These are phyloP conservation scores for Phanerodontia chrysosporium DNA, from an alignment of 768 basidiomycete species.

Conservation along the genomic window DNA sequence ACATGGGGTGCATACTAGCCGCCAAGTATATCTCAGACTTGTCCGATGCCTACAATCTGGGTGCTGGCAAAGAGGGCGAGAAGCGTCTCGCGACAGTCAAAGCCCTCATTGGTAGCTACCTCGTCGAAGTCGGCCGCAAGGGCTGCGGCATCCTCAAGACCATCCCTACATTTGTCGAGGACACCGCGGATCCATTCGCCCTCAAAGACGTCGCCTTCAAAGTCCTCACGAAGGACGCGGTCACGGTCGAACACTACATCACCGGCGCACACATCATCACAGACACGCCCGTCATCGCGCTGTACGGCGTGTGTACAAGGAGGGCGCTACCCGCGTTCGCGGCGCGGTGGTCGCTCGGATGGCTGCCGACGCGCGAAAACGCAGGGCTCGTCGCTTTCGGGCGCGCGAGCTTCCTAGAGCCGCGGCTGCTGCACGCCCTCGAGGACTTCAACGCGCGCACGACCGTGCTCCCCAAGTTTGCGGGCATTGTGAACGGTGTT, in stretches of 20 bases:
- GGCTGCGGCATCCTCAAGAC: constrained; percentile 19
- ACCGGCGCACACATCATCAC: not conserved
- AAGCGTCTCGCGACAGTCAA: constrained; percentile 5
- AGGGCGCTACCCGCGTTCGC: not conserved
- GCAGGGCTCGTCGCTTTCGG: constrained; percentile 16
- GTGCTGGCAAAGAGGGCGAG: constrained; percentile 1
- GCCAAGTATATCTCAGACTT: constrained; percentile 15
- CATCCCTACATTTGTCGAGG: constrained; percentile 10
- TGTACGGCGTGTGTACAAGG: constrained; percentile 15
- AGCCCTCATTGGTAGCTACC: constrained; percentile 10
- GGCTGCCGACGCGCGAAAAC: not conserved
- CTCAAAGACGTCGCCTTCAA: constrained; percentile 9
- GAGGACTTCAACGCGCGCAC: constrained; percentile 15
- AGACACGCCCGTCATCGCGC: constrained; percentile 9
- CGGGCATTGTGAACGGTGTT: constrained; percentile 10
- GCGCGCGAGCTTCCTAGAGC: constrained; percentile 14
- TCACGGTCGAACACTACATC: not conserved
- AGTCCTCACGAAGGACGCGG: constrained; percentile 6
- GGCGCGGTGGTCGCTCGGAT: not conserved
- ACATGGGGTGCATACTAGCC: not conserved
- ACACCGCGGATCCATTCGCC: not conserved
- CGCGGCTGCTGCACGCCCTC: constrained; percentile 9
- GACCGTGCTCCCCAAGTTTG: constrained; percentile 16
- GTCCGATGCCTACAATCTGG: constrained; percentile 9
- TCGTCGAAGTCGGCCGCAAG: constrained; percentile 3